Base-by-base conservation (phyloP, 2,329 filamentous ascomycete species). In the Tolypocladium inflatum region DNA sequence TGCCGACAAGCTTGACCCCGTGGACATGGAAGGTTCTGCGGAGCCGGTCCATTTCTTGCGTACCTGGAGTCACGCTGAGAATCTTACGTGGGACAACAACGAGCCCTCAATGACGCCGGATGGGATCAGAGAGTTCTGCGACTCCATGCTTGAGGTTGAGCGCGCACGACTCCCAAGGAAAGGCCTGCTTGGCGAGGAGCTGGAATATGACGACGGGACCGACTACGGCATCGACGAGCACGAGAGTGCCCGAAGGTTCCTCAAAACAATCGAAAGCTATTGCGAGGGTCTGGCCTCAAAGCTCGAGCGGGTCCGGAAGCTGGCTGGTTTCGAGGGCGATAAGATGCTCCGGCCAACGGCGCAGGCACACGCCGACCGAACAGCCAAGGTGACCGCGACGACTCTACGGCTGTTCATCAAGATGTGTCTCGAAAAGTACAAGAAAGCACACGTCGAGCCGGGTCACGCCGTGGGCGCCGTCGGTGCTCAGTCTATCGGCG, bases 401-500 rank as follows among this genome's bases (percentile, higher is more conserved):
- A 93, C 91, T 0, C 77, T 97, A 19, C 77, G 80, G 50, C 78
- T 82, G 1, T 99, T 97, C 72, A 86, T 99, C 65, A 78, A 80
- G 35, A 79, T 93, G 42, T 97, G 93, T 69, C 77, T 97, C 55
- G 84, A 86, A 65, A 97, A 97, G 72, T 97, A 96, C 73, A 88
- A 91, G 64, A 90, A 87, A 71, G 93, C 93, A 1, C 90, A 91
- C 63, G 90, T 96, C 23, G 92, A 99, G 70, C 92, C 94, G 15
- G 94, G 94, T 3, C 93, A 97, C 68, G 92, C 94, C 6, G 94
- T 99, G 0, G 94, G 94, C 62, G 94, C 94, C 19, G 91, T 97
- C 42, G 94, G 94, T 63, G 94, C 94, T 1, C 94, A 99, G 73
- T 97, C 93, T 1, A 99, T 99, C 66, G 94, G 94, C 74, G 94